Base-by-base conservation (phyloP, 2,329 filamentous ascomycete genomes). In the Teratosphaeria pseudoeucalypti region DNA sequence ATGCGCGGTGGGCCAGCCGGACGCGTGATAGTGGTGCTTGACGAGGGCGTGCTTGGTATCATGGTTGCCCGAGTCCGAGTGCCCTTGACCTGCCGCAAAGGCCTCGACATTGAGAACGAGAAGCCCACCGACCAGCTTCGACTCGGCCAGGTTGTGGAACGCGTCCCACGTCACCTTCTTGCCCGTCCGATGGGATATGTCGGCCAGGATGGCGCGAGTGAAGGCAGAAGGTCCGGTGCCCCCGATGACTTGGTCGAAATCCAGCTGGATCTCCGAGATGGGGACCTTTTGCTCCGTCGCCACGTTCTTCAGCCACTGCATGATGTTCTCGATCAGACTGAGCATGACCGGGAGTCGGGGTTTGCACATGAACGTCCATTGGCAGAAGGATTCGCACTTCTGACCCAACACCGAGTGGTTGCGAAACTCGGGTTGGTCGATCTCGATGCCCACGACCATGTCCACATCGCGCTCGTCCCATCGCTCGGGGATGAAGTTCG, bases 21-120 rank as follows among this genome's bases (percentile, higher is more conserved):
- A 89, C 0, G 87, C 87, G 70, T 89, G 87, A 67, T 88, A 90
- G 71, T 89, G 85, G 69, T 90, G 87, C 71, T 85, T 87, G 27
- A 89, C 85, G 1, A 89, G 76, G 1, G 87, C 86, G 23, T 80
- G 79, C 56, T 84, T 78, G 1, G 85, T 79, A 57, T 86, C 80
- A 71, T 89, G 86, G 66, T 85, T 88, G 14, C 86, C 86, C 0
- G 85, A 87, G 68, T 89, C 82, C 0, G 86, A 89, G 71, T 89
- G 86, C 12, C 86, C 86, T 70, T 89, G 86, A 12, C 86, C 86
- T 0, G 86, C 86, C 14, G 86, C 86, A 65, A 89, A 89, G 0
- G 85, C 85, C 71, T 89, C 85, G 4, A 89, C 85, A 1, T 85
- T 85, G 14, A 88, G 78, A 0, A 89, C 85, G 0, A 89, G 76